These are phyloP conservation scores for Groenewaldozyma sp. DNA, from an alignment of 1,139 yeast genomes.

Conservation along the genomic window DNA sequence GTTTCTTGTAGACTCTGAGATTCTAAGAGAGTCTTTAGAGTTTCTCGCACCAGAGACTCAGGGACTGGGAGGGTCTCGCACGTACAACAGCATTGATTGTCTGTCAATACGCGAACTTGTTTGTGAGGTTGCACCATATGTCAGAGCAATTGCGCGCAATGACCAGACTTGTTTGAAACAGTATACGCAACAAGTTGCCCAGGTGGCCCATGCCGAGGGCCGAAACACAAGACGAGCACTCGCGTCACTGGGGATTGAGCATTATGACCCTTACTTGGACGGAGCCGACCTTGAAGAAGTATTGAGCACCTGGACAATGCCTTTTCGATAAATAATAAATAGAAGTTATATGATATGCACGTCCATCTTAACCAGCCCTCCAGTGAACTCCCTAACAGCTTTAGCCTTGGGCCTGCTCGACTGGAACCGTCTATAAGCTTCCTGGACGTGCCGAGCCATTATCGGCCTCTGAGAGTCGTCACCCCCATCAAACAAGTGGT, in stretches of 20 bases:
- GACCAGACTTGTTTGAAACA: slow-evolving; percentile 11
- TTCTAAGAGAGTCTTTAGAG: slow-evolving; percentile 16
- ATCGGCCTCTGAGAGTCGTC: slow-evolving; percentile 81
- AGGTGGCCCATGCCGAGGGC: slow-evolving; percentile 5
- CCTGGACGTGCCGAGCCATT: slow-evolving; percentile 74
- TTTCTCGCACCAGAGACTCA: slow-evolving; percentile 11
- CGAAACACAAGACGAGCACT: slow-evolving; percentile 20
- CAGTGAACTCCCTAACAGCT: slow-evolving; percentile 59
- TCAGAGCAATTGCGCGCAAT: slow-evolving; percentile 23
- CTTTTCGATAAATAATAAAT: neutral
- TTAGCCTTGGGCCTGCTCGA: slow-evolving; percentile 48
- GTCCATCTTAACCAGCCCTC: slow-evolving; percentile 43
- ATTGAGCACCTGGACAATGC: slow-evolving; percentile 7
- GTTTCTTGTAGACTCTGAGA: slow-evolving; percentile 7
- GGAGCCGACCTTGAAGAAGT: slow-evolving; percentile 15
- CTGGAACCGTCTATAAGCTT: slow-evolving; percentile 85
- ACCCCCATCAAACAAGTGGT: slow-evolving; percentile 81
- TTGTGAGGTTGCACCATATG: slow-evolving; percentile 23
- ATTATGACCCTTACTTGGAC: slow-evolving; percentile 15
- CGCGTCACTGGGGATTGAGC: slow-evolving; percentile 20
- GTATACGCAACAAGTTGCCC: neutral
- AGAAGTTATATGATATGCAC: slow-evolving; percentile 27
- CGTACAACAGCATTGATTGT: slow-evolving; percentile 14
- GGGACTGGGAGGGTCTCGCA: slow-evolving; percentile 5
- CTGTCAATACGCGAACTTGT: slow-evolving; percentile 11